A percentile compares a stretch with the other conserved stretches of the same genome.
Evolutionary conservation across 495 filamentous ascomycete species (phyloP).

Genomic region (Hyaloscypha bicolor): DNA sequence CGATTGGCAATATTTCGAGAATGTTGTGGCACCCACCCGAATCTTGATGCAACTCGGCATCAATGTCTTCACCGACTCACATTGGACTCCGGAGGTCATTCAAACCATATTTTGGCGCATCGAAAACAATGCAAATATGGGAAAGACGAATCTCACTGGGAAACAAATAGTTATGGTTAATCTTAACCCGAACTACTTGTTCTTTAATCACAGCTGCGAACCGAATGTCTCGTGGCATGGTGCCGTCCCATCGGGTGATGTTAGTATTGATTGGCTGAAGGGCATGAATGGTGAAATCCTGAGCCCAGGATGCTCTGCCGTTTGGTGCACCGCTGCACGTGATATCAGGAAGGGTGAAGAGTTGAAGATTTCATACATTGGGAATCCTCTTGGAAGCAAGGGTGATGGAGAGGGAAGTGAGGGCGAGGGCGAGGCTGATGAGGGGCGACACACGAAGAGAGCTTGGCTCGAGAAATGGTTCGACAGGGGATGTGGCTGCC

Average conservation of each 20-base stretch:
- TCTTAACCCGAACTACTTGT: slow-evolving; percentile 28
- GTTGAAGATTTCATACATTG: slow-evolving; percentile 29
- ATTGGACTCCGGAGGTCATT: slow-evolving; percentile 26
- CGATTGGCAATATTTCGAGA: slow-evolving; percentile 24
- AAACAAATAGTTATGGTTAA: slow-evolving; percentile 1
- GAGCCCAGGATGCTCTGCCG: slow-evolving; percentile 10
- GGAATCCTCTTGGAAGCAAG: slow-evolving; percentile 16
- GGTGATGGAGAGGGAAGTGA: background rate
- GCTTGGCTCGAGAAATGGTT: slow-evolving; percentile 27
- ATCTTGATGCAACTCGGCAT: slow-evolving; percentile 24
- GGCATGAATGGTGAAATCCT: slow-evolving; percentile 19
- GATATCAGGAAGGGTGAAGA: slow-evolving; percentile 29
- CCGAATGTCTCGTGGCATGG: slow-evolving; percentile 29
- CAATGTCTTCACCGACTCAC: slow-evolving; percentile 17
- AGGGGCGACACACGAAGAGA: slow-evolving; percentile 13
- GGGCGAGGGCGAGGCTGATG: background rate
- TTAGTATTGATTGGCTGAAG: slow-evolving; percentile 7
- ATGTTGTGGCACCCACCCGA: slow-evolving; percentile 15
- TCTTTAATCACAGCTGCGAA: slow-evolving; percentile 31
- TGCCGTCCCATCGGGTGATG: background rate
- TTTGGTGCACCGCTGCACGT: slow-evolving; percentile 16
- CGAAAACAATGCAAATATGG: slow-evolving; percentile 27
- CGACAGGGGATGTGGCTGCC: slow-evolving; percentile 28
- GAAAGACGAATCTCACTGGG: background rate
- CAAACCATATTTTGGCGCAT: slow-evolving; percentile 28